These are phyloP conservation scores for Anthostomella pinea DNA, from an alignment of 2,329 filamentous ascomycete species.

Conservation along the genomic window DNA sequence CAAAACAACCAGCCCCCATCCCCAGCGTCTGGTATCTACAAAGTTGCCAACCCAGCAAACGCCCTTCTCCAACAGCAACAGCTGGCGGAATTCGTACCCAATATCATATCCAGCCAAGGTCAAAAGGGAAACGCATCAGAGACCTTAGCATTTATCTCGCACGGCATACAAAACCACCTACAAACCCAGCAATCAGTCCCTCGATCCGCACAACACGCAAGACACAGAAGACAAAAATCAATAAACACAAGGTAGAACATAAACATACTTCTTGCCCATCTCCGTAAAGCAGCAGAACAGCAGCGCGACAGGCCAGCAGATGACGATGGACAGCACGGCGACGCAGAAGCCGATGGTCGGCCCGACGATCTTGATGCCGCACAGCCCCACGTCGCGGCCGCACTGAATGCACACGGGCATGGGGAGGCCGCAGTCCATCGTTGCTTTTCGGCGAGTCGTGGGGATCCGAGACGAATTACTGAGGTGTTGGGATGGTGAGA, in stretches of 20 bases:
- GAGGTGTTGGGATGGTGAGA: no score
- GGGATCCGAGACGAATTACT: no score
- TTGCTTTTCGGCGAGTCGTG: no score
- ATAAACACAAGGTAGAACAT: not conserved
- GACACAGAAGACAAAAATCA: not conserved
- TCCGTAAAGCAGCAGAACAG: conserved; percentile 24
- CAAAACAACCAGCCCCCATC: no score
- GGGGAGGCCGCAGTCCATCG: conserved; percentile 21
- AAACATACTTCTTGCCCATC: conserved; percentile 21
- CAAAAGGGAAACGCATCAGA: conserved; percentile 22
- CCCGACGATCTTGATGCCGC: conserved; percentile 22
- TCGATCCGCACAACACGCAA: no score
- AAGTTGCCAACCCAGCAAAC: no score
- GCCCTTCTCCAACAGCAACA: no score
- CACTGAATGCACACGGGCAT: conserved; percentile 24
- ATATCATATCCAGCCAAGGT: conserved; percentile 4
- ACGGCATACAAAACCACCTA: conserved; percentile 25
- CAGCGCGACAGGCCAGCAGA: conserved; percentile 24
- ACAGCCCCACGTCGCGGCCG: conserved; percentile 21
- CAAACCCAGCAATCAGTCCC: not conserved
- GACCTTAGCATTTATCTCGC: conserved; percentile 21
- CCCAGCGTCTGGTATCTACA: no score
- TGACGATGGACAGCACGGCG: conserved; percentile 16
- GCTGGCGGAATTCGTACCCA: no score
- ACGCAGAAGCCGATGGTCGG: conserved; percentile 23